phyloP scores from a whole-genome alignment of 352 stramenopile genomes.

The Pythium volutum region DNA sequence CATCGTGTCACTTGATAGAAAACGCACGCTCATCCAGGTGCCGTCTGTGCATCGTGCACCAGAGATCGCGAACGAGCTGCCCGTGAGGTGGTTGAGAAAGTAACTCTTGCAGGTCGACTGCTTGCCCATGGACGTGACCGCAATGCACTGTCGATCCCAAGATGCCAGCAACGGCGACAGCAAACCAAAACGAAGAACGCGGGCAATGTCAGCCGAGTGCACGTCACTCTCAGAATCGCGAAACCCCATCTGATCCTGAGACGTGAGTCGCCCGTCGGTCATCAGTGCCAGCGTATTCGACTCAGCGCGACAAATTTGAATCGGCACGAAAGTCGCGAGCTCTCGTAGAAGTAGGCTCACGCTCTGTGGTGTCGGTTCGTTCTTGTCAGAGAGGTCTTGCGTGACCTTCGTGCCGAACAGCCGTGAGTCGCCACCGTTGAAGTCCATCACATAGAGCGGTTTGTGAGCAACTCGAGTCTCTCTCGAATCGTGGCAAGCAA shows the following conservation, averaged over 20 bases:
- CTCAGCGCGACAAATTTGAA: conserved; percentile 72
- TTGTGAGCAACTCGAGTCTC: conserved; percentile 54
- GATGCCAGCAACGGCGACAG: conserved; percentile 38
- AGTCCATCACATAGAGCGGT: conserved; percentile 29
- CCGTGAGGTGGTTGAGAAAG: conserved; percentile 74
- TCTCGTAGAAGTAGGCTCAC: conserved; percentile 31
- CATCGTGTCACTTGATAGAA: conserved; percentile 40
- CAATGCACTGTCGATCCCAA: conserved; percentile 41
- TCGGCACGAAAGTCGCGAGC: conserved; percentile 61
- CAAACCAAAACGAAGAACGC: conserved; percentile 24
- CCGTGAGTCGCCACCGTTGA: too few relatives aligned
- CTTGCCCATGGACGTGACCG: conserved; percentile 64
- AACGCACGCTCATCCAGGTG: conserved; percentile 56
- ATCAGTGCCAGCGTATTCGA: conserved; percentile 55
- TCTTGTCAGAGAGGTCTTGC: too few relatives aligned
- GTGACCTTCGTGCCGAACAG: neutral
- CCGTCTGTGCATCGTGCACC: conserved; percentile 64
- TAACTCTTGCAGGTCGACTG: conserved; percentile 82
- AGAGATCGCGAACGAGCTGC: conserved; percentile 70
- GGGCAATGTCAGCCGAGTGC: conserved; percentile 6
- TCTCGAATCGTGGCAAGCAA: conserved; percentile 23
- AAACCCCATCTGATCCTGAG: neutral
- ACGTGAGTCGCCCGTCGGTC: conserved; percentile 35
- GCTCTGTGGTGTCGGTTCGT: neutral
- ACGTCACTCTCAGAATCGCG: neutral